A percentile compares a stretch with the other conserved stretches of the same genome.
Evolutionary conservation across 768 basidiomycete genomes (phyloP).

Genomic region (Boletus rubropictus): DNA sequence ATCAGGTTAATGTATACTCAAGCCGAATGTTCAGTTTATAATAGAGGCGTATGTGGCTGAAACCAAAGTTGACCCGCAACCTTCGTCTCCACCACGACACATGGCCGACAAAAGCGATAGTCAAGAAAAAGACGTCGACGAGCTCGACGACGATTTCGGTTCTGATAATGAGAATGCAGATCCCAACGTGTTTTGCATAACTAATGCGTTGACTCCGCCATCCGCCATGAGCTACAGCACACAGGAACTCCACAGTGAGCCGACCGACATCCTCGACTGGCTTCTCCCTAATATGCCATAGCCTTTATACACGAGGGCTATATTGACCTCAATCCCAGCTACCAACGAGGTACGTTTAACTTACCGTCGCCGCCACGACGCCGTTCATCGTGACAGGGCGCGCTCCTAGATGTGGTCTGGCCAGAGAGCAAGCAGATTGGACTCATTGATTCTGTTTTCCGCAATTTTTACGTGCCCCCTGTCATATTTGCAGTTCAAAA

Average conservation of each 20-base stretch:
- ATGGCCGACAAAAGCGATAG: slow-evolving; percentile 19
- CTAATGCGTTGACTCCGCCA: slow-evolving; percentile 37
- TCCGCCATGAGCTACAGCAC: slow-evolving; percentile 40
- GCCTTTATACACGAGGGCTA: slow-evolving; percentile 62
- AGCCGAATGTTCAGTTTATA: no score
- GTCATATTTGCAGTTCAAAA: slow-evolving; percentile 42
- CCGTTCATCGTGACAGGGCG: slow-evolving; percentile 1
- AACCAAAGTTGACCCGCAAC: neutral
- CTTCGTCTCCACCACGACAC: neutral
- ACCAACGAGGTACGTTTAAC: slow-evolving; percentile 56
- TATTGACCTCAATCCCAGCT: slow-evolving; percentile 66
- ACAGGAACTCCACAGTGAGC: slow-evolving; percentile 43
- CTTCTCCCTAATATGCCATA: slow-evolving; percentile 21
- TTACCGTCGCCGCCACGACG: neutral
- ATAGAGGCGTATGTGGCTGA: slow-evolving; percentile 23
- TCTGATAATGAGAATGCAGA: slow-evolving; percentile 36
- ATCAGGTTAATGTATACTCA: no score
- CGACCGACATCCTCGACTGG: neutral
- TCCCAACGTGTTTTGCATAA: slow-evolving; percentile 40
- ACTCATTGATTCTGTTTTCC: slow-evolving; percentile 46
- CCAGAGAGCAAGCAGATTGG: slow-evolving; percentile 56
- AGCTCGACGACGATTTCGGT: slow-evolving; percentile 42
- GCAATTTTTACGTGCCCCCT: slow-evolving; percentile 51
- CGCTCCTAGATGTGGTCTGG: slow-evolving; percentile 66
- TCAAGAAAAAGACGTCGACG: slow-evolving; percentile 40